Conservation (phyloP, 768 basidiomycete species). For the Podaxis mareebaensis region DNA sequence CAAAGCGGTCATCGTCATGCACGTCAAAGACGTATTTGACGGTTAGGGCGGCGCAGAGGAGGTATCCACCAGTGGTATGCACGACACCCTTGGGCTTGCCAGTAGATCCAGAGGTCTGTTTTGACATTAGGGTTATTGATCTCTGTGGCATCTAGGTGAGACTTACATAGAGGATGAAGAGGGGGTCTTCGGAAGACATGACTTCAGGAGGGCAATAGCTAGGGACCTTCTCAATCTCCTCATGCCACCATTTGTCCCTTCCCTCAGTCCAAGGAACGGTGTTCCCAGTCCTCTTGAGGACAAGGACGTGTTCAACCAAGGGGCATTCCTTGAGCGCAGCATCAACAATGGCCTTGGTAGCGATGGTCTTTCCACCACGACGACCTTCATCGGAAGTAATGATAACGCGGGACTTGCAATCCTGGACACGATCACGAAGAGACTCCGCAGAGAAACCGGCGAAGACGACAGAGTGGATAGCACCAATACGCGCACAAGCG, state of each 20-base stretch:
- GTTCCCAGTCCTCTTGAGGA: conserved; percentile 85
- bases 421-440: conserved; percentile 87
- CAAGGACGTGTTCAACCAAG: conserved; percentile 85
- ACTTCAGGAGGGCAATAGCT: conserved; percentile 86
- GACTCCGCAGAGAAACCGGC: conserved; percentile 96
- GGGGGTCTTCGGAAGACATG: conserved; percentile 92
- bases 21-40: conserved; percentile 98
- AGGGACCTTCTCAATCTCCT: conserved; percentile 82
- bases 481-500: conserved; percentile 95
- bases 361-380: conserved; percentile 93
- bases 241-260: conserved; percentile 96
- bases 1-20: conserved; percentile 94
- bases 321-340: conserved; percentile 86
- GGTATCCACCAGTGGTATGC: conserved; percentile 86
- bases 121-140: conserved; percentile 1
- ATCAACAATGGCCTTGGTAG: conserved; percentile 93
- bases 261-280: conserved; percentile 79
- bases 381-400: conserved; percentile 95
- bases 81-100: conserved; percentile 98
- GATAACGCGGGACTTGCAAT: conserved; percentile 88
- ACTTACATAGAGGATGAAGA: conserved; percentile 98
- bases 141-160: neutral
- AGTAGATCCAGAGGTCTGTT: conserved; percentile 88
- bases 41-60: conserved; percentile 88
- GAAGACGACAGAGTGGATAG: conserved; percentile 96